Conservation (phyloP, 768 basidiomycete genomes). For the Suillus variegatus region DNA sequence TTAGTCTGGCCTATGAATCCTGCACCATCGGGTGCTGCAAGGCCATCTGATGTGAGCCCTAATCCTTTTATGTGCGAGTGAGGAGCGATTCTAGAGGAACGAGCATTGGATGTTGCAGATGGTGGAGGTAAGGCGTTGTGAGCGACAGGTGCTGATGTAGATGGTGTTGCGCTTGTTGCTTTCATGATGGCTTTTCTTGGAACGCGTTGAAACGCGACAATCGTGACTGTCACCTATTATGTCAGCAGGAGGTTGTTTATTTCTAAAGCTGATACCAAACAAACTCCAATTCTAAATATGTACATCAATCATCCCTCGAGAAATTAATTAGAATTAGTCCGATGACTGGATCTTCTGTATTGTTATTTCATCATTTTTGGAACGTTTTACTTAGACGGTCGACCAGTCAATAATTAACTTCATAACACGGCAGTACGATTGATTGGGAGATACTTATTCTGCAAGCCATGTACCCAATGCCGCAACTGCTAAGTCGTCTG, state of each 20-base stretch:
- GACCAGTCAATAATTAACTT: not conserved
- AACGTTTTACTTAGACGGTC: not conserved
- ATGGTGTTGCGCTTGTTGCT: constrained; percentile 43
- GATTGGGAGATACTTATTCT: not conserved
- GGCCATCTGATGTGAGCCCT: constrained; percentile 83
- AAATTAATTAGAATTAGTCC: not conserved
- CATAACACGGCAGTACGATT: not conserved
- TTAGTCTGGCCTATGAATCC: constrained; percentile 91
- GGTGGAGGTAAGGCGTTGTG: constrained; percentile 78
- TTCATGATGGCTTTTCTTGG: constrained; percentile 30
- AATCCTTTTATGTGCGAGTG: constrained; percentile 98
- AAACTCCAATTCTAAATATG: not conserved
- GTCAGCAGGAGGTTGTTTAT: constrained; percentile 14
- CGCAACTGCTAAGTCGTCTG: not conserved
- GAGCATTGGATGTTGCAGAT: constrained; percentile 56
- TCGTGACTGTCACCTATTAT: constrained; percentile 9
- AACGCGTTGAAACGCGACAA: constrained; percentile 1
- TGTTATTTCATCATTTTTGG: not conserved
- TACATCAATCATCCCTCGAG: not conserved
- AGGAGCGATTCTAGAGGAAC: constrained; percentile 81
- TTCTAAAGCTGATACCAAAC: constrained; percentile 11
- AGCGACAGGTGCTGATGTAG: constrained; percentile 56
- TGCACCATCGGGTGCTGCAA: constrained; percentile 66
- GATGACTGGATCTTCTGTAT: not conserved
- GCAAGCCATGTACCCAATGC: not conserved